Conservation (phyloP, 2,329 filamentous ascomycete genomes). For the Neopestalotiopsis clavispora region DNA sequence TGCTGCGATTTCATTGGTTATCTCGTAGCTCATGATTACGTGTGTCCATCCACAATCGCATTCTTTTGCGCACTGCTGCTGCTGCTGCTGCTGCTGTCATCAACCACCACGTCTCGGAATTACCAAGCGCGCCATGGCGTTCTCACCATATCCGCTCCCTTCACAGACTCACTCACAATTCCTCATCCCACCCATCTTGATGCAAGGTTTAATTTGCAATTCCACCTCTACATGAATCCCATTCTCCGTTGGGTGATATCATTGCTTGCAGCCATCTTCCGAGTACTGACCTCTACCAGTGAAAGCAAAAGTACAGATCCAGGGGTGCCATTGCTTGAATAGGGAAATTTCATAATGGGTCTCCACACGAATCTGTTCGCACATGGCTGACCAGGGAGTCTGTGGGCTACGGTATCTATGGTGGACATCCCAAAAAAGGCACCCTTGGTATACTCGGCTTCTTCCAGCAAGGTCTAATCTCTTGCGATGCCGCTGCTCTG, state of each 20-base stretch:
- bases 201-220: slow-evolving; percentile 3
- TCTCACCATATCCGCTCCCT: not conserved
- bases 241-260: slow-evolving; percentile 6
- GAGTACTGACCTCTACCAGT: not conserved
- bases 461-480: slow-evolving; percentile 9
- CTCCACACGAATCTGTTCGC: slow-evolving; percentile 8
- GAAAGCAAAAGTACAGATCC: slow-evolving; percentile 7
- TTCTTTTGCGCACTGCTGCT: not conserved
- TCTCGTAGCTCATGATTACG: not conserved
- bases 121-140: not conserved
- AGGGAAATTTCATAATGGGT: not conserved
- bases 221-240: slow-evolving; percentile 1
- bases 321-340: not conserved
- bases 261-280: slow-evolving; percentile 3
- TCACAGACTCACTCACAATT: not conserved
- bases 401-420: not conserved
- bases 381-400: slow-evolving; percentile 4
- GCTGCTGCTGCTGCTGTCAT: not conserved
- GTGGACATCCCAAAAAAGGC: not conserved
- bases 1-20: not conserved
- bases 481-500: slow-evolving; percentile 1
- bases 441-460: not conserved
- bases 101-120: too few relatives aligned
- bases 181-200: too few relatives aligned
- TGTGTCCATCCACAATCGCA: not conserved